Base-by-base conservation (phyloP, 371 early-diverging fungal species). In the Mycotypha africana region DNA sequence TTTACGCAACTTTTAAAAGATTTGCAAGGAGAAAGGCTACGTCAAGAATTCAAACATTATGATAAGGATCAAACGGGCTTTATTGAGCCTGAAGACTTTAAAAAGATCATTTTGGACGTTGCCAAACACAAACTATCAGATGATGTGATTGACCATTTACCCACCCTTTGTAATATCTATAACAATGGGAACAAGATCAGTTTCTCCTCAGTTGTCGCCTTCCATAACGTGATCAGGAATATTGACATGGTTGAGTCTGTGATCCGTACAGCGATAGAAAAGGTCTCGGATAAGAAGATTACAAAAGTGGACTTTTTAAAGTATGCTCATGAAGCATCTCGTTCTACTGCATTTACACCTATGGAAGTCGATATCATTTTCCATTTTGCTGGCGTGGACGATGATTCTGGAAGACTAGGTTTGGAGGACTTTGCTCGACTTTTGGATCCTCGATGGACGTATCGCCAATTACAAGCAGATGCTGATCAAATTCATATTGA, bases 331-430 rank as follows among this genome's bases (percentile, higher is more conserved):
- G 65, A 66, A 38, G 62, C 74, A 43, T 68, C 75, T 24, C 80
- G 83, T 9, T 85, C 81, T 55, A 72, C 89, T 1, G 42, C 82
- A 28, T 78, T 89, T 44, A 84, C 88, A 1, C 92, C 93, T 17
- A 77, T 93, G 77, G 93, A 93, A 57, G 82, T 85, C 30, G 83
- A 85, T 53, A 77, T 91, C 19, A 72, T 91, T 37, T 90, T 90
- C 63, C 85, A 86, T 37, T 81, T 91, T 55, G 88, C 88, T 26
- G 77, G 81, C 9, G 73, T 85, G 1, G 76, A 81, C 32, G 77
- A 71, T 47, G 58, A 78, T 23, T 67, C 72, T 12, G 81, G 78
- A 42, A 70, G 70, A 23, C 56, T 84, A 28, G 53, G 69, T 15
- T 49, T 78, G 7, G 65, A 60, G 4, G 86, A 86, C 55, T 86